Base-by-base conservation (phyloP, 1,139 yeast species). In the Hyphopichia khmerensis region DNA sequence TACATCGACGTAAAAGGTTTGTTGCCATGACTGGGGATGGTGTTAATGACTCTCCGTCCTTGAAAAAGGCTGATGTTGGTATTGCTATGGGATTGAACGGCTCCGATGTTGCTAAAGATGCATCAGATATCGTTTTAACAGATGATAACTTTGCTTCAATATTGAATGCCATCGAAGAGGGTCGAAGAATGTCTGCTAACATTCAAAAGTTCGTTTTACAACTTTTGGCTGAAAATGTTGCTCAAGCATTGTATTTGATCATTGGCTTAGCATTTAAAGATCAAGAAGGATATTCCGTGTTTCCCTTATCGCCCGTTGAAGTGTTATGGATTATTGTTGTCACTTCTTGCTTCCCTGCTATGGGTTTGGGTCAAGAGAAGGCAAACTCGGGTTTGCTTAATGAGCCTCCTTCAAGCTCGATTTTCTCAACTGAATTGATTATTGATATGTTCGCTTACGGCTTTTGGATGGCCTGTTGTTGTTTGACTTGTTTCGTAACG, bases 1-100 rank as follows among this genome's bases (percentile, higher is more conserved):
- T 87, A 36, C 93, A 86, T 54, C 79, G 95, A 49, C 76, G 91
- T 47, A 62, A 72, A 16, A 80, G 80, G 49, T 84, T 81, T 56
- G 82, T 84, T 50, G 95, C 93, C 29, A 87, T 86, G 95, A 86
- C 95, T 34, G 95, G 95, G 52, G 95, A 86, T 62, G 95, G 95
- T 52, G 91, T 86, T 40, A 87, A 87, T 59, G 95, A 87, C 60
- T 85, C 93, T 3, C 95, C 95, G 16, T 80, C 89, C 4, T 72
- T 87, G 62, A 85, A 85, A 59, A 82, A 79, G 49, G 87, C 95
- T 1, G 93, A 87, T 62, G 89, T 87, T 43, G 95, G 95, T 52
- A 85, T 86, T 59, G 89, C 91, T n/a, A 85, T 85, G 93, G 93
- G 93, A 39, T 73, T 82, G 56, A 80, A 84, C 49, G 93, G 91